phyloP scores from a whole-genome alignment of 352 stramenopile species.

The Phytophthora europaea region DNA sequence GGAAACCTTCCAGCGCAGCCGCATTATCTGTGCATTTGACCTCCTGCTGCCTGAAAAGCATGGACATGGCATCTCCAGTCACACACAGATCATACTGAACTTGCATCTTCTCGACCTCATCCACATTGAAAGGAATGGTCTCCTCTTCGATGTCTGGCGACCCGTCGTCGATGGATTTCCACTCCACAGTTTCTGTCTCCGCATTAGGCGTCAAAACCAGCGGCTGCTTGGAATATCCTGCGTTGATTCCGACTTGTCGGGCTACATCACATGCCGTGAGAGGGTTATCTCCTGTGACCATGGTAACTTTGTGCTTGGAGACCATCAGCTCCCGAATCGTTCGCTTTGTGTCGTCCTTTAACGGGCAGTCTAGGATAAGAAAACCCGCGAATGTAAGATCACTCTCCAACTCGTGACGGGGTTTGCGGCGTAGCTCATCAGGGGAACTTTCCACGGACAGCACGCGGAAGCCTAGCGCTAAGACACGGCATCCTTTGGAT shows the following conservation, averaged over 20 bases:
- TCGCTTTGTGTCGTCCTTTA: conserved; percentile 97
- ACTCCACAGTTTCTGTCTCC: conserved; percentile 54
- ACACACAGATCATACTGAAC: conserved; percentile 90
- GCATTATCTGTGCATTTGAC: conserved; percentile 24
- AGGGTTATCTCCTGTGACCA: conserved; percentile 99
- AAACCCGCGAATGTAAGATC: conserved; percentile 97
- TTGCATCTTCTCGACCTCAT: conserved; percentile 64
- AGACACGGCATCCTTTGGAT: conserved; percentile 89
- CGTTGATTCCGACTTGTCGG: conserved; percentile 96
- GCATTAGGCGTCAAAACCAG: conserved; percentile 72
- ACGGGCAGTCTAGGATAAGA: conserved; percentile 84
- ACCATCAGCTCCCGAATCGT: conserved; percentile 95
- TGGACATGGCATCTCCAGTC: conserved; percentile 76
- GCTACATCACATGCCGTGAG: conserved; percentile 99
- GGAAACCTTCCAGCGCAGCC: conserved; percentile 64
- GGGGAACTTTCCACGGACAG: conserved; percentile 69
- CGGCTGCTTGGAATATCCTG: conserved; percentile 84
- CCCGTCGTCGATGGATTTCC: conserved; percentile 89
- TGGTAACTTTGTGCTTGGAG: conserved; percentile 94
- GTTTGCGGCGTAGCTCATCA: conserved; percentile 74
- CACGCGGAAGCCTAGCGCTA: conserved; percentile 96
- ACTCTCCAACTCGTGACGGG: conserved; percentile 91
- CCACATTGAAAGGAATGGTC: conserved; percentile 65
- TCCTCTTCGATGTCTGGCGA: conserved; percentile 93
- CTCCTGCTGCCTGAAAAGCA: conserved; percentile 45